Conservation (phyloP, 345 rosid species). For the Firmiana major region DNA sequence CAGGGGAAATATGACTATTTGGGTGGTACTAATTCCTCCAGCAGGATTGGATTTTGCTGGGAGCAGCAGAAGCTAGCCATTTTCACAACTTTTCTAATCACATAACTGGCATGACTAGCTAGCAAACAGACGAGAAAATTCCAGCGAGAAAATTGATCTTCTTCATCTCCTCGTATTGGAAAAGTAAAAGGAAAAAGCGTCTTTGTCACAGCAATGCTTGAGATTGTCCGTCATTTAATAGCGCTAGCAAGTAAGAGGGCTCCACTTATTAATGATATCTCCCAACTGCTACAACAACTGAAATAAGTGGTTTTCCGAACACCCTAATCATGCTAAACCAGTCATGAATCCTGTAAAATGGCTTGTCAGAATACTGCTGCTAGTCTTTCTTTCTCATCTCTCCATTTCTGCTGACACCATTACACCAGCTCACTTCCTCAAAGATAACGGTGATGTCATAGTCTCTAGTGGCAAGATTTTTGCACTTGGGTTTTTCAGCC, state of each 20-base stretch:
- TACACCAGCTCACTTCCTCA: constrained; percentile 22
- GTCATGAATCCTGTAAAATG: constrained; percentile 11
- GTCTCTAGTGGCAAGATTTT: constrained; percentile 33
- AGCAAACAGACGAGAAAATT: neutral
- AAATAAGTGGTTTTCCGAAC: neutral
- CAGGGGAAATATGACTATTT: neutral
- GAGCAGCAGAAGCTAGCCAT: neutral
- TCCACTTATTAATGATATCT: constrained; percentile 8
- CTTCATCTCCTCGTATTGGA: neutral
- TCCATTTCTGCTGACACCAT: constrained; percentile 27
- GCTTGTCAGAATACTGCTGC: neutral
- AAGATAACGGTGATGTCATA: constrained; percentile 36
- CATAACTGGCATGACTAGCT: neutral
- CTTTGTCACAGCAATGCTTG: neutral
- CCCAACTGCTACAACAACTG: neutral
- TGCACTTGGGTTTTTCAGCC: constrained; percentile 58
- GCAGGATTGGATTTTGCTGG: neutral
- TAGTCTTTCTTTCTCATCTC: constrained; percentile 22
- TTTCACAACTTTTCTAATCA: neutral
- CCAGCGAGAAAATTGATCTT: neutral
- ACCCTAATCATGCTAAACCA: neutral
- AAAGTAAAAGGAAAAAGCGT: neutral
- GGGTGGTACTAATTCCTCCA: neutral
- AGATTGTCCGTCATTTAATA: neutral
- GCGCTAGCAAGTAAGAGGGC: neutral